Base-by-base conservation (phyloP, 169 alveolate species). In the Plasmodium sp. region DNA sequence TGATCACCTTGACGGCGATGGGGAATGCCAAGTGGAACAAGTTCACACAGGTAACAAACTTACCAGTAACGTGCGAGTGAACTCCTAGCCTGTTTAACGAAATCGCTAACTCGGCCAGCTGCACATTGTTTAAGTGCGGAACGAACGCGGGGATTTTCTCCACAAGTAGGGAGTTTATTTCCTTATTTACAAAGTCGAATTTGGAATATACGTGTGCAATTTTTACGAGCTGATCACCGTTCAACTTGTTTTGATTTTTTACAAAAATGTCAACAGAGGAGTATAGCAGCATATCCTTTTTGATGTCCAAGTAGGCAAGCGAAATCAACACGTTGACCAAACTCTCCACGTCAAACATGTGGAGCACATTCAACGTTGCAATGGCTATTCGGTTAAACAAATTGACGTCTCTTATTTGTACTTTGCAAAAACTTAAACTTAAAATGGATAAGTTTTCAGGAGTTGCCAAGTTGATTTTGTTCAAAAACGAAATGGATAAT, bases 361-460 rank as follows among this genome's bases (percentile, higher is more conserved):
- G 75, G 22, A 90, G 54, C 73, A 90, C 22, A 71, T 90, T 90
- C 56, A 90, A 33, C 4, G 94, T 81, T 56, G 94, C 94, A 67
- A 81, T 82, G 18, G 92, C 33, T 80, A 90, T 90, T 18, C 94
- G 43, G 58, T 90, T 90, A 43, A 90, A 90, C 34, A 90, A 54
- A 90, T 90, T 79, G 71, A 90, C 75, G 36, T 90, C 94, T 71
- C 82, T 90, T 71, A 90, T 81, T 31, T 90, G 94, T 62, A 90
- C 75, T 90, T 90, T 90, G 41, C 94, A 67, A 81, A 80, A 90
- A 39, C 94, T 80, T 80, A 90, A 90, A 90, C 92, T 62, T 18
- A 90, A 80, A 80, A 51, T 81, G 12, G 94, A 58, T 90, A 90
- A 34, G 67, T 90, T 27, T 39, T 79, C 81, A 27, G 94, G 94